Evolutionary conservation across 441 rosid species (phyloP).

Genomic region (Syzygium syzygioides): DNA sequence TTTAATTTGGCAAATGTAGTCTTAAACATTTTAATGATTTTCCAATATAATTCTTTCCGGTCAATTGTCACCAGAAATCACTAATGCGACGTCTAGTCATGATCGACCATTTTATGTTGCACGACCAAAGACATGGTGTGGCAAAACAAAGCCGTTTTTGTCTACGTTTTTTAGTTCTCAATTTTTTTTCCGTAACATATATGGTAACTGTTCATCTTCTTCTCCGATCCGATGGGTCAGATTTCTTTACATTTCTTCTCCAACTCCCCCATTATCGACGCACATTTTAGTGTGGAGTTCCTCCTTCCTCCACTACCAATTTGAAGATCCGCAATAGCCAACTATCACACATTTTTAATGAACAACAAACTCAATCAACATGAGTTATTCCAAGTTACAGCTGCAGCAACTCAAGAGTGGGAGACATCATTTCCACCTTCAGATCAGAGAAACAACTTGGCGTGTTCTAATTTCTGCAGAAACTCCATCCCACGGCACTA

Average conservation of each 20-base stretch:
- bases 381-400: background rate
- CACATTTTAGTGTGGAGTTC: too few species aligned
- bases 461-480: background rate
- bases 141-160: background rate
- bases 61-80: background rate
- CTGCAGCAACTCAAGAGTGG: background rate
- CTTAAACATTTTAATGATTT: background rate
- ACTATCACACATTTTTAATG: background rate
- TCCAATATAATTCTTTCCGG: background rate
- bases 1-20: background rate
- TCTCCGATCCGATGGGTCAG: background rate
- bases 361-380: background rate
- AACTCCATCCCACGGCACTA: background rate
- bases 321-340: background rate
- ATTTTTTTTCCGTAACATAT: background rate
- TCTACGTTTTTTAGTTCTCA: background rate
- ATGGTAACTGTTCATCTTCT: background rate
- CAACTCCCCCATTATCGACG: background rate
- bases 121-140: background rate
- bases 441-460: background rate
- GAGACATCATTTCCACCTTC: background rate
- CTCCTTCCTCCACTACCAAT: too few species aligned
- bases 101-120: background rate
- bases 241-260: background rate
- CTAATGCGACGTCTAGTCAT: rapidly evolving